These are phyloP conservation scores for Pelargonium myrrhifolium DNA, from an alignment of 441 rosid genomes.

Conservation along the genomic window DNA sequence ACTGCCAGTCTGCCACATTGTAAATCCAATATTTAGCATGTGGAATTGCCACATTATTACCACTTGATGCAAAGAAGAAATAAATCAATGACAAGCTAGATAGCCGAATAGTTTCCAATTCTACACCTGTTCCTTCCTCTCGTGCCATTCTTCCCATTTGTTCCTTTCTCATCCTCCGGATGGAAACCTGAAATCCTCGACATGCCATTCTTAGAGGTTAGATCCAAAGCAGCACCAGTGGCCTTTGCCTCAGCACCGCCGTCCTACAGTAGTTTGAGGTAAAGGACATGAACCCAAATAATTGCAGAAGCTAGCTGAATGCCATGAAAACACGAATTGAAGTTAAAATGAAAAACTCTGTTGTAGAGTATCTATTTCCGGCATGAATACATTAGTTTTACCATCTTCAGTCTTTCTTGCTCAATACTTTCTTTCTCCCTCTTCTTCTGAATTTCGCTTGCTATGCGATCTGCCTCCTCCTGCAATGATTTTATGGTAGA, in stretches of 20 bases:
- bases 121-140: constrained; percentile 56
- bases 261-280: constrained; percentile 99
- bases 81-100: no score
- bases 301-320: constrained; percentile 99
- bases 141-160: constrained; percentile 43
- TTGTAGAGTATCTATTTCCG: constrained; percentile 38
- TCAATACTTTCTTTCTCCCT: constrained; percentile 58
- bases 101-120: background rate
- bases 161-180: constrained; percentile 41
- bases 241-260: constrained; percentile 44
- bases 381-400: constrained; percentile 66
- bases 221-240: constrained; percentile 36
- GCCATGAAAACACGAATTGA: constrained; percentile 60
- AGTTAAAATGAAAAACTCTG: constrained; percentile 57
- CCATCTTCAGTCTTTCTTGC: constrained; percentile 50
- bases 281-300: constrained; percentile 99
- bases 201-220: constrained; percentile 24
- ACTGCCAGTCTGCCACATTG: background rate
- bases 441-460: constrained; percentile 55
- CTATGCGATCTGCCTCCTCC: constrained; percentile 57
- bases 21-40: background rate
- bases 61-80: background rate
- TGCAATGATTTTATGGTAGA: constrained; percentile 22
- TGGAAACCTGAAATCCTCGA: background rate
- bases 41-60: background rate